phyloP scores from a whole-genome alignment of 1,139 yeast species.

The Taiozyma sp. region DNA sequence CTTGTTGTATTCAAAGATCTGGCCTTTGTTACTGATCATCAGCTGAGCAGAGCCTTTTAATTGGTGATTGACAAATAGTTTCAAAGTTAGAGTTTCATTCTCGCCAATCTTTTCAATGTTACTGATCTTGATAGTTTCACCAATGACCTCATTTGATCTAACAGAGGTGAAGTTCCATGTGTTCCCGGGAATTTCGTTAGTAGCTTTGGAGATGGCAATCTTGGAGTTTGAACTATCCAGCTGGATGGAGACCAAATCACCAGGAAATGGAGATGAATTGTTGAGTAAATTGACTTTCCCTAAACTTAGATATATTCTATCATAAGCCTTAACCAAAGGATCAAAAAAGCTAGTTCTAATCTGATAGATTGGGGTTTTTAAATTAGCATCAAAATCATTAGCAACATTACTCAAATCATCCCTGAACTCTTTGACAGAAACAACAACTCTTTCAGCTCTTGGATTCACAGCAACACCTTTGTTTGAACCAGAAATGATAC shows the following conservation, averaged over 20 bases:
- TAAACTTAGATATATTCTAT: conserved; percentile 52
- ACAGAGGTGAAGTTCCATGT: conserved; percentile 79
- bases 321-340: conserved; percentile 54
- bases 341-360: conserved; percentile 61
- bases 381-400: conserved; percentile 34
- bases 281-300: conserved; percentile 38
- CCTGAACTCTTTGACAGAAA: conserved; percentile 70
- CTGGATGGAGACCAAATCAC: conserved; percentile 25
- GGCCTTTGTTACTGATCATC: conserved; percentile 24
- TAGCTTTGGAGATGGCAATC: conserved; percentile 58
- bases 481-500: conserved; percentile 71
- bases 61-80: conserved; percentile 53
- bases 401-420: conserved; percentile 37
- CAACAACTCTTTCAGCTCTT: conserved; percentile 66
- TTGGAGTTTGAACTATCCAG: conserved; percentile 36
- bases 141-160: conserved; percentile 65
- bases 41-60: conserved; percentile 15
- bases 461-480: conserved; percentile 81
- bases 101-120: conserved; percentile 40
- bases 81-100: conserved; percentile 52
- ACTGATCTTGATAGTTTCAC: conserved; percentile 58
- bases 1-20: conserved; percentile 31
- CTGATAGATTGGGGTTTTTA: conserved; percentile 49
- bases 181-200: conserved; percentile 50
- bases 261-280: conserved; percentile 27